Evolutionary conservation across 2,329 filamentous ascomycete species (phyloP), one percentile per base, ranked within the genome.

Genomic region (Parascedosporium putredinis): DNA sequence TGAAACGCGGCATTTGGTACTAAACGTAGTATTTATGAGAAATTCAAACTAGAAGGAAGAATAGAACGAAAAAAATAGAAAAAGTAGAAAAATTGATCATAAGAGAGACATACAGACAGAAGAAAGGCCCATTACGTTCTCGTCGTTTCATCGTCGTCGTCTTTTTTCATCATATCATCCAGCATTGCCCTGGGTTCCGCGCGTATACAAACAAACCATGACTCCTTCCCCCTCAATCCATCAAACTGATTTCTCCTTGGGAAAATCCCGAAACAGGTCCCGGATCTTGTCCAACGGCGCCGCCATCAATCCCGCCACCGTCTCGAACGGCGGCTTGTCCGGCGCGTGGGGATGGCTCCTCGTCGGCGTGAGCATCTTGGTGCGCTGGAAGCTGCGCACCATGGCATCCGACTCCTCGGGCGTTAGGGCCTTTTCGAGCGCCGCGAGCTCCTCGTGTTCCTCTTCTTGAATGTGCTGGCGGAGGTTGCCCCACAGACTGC

Each of bases 231-330:
- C n/a, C n/a, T n/a, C n/a, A n/a, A n/a, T n/a, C n/a, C n/a, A n/a
- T n/a, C n/a, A n/a, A n/a, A n/a, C 33, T 18, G 33, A 4, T 36
- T 42, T 54, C 49, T 63, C 51, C 23, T 70, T 61, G 2, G 74
- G 75, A 55, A 79, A 83, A 57, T 72, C 75, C 18, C 71, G 62
- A 54, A 81, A 78, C 5, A 79, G 47, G 58, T 82, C 76, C 33
- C 62, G 63, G 27, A 83, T 53, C 52, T 69, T 71, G 58, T 82
- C 79, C 16, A 82, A 64, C 0, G 78, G 78, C 12, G 78, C 75
- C 0, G 73, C 63, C 59, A 83, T 53, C 20, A 83, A 55, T 0
- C 73, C 76, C 51, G 69, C 69, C 0, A 68, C 73, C 0, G 72
- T 76, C 65, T 81, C 76, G 52, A 78, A 81, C 0, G 73, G 74